Evolutionary conservation across 345 rosid genomes (phyloP), one percentile per base, ranked within the genome.

Genomic region (Camelina sativa): DNA sequence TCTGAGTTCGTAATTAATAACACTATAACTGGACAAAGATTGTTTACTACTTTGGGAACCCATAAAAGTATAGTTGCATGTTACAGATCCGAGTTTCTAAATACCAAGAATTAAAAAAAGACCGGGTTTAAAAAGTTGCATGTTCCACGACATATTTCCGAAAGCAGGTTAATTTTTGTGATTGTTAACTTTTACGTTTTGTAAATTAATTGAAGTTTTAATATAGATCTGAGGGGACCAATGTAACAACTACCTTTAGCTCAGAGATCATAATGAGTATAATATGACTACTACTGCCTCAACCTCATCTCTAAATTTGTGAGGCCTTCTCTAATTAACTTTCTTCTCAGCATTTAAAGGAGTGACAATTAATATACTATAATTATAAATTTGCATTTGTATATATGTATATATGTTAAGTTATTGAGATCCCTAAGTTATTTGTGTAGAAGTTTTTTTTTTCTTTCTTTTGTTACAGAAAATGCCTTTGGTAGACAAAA

Each of bases 221-320:
- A 15, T 56, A 56, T 56, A 7, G 6, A 25, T 46, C 13, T 28
- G 55, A 69, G 65, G 55, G 73, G 65, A 43, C 30, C 73, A 41
- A 44, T 44, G 12, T 43, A 41, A 69, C 0, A 7, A 4, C 43
- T 43, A 32, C 1, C 11, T 43, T 25, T 69, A 43, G 10, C 9
- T 69, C 64, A 67, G 72, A 67, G 41, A 40, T 43, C 16, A 57
- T 47, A 70, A 47, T 46, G 57, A 57, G 44, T 69, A 28, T 23
- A 23, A 23, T 23, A 25, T 41, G 40, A 69, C 56, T 57, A 20
- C 15, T 59, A 57, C 22, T 23, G 3, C 58, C 48, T 62, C 66
- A 11, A 8, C 58, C n/a, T 32, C n/a, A 22, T 22, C 50, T 59
- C 67, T 59, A 19, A 13, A 34, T 15, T 20, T 71, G 9, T 25